These are phyloP conservation scores for Didymellaceae sp. DNA, from an alignment of 2,329 filamentous ascomycete species.

Conservation along the genomic window DNA sequence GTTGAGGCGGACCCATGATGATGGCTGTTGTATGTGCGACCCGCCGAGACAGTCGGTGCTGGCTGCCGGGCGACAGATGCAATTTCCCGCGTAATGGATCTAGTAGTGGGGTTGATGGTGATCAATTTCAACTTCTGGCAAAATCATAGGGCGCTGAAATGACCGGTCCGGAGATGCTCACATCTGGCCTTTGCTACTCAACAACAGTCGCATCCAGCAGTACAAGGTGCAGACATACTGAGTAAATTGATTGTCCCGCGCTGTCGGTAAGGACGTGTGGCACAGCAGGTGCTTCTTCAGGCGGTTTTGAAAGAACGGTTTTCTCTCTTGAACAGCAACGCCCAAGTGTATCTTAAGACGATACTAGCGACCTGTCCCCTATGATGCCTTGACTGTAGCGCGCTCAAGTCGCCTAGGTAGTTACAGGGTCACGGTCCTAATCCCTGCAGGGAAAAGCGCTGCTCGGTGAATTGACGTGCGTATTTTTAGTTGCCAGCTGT, in stretches of 20 bases:
- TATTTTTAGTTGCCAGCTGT: conserved; percentile 30
- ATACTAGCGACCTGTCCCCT: conserved; percentile 9
- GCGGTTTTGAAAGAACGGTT: conserved; percentile 7
- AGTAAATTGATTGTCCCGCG: not conserved
- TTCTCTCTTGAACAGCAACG: conserved; percentile 4
- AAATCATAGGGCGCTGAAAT: conserved; percentile 7
- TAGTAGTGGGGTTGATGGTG: conserved; percentile 16
- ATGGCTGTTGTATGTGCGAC: conserved; percentile 5
- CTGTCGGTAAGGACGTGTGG: not conserved
- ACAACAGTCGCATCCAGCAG: not conserved
- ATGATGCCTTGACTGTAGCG: conserved; percentile 21
- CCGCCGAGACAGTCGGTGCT: conserved; percentile 11
- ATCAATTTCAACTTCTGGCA: conserved; percentile 13
- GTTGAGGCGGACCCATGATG: conserved; percentile 13
- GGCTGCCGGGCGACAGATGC: conserved; percentile 5
- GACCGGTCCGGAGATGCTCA: conserved; percentile 2
- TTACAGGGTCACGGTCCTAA: conserved; percentile 14
- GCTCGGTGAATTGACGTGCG: conserved; percentile 22
- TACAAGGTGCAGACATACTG: conserved; percentile 10
- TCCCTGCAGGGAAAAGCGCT: conserved; percentile 20
- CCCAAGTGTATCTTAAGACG: not conserved
- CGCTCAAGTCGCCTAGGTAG: not conserved
- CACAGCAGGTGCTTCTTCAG: conserved; percentile 5
- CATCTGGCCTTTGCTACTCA: conserved; percentile 1
- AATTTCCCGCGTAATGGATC: conserved; percentile 16